phyloP scores from a whole-genome alignment of 106 monocot species.

The Hemerocallis citrina region DNA sequence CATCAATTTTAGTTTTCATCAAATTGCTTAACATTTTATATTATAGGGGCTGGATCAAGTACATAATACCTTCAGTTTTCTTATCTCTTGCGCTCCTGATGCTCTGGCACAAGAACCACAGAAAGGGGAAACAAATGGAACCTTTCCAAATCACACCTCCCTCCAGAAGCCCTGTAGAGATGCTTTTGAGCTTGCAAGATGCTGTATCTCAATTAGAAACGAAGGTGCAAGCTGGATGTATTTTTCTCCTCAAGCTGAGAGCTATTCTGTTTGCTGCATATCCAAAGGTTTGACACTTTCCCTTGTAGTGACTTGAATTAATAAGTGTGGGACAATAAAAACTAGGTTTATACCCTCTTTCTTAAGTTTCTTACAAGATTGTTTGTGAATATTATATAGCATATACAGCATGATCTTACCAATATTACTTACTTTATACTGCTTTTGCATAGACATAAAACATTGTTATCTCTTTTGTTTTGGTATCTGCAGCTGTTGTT shows the following conservation, averaged over 20 bases:
- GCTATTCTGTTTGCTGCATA: constrained; percentile 65
- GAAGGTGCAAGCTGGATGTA: constrained; percentile 58
- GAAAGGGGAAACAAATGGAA: constrained; percentile 44
- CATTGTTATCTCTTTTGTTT: no score
- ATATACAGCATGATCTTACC: not conserved
- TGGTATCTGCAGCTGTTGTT: no score
- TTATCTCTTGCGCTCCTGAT: constrained; percentile 39
- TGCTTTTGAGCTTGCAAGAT: constrained; percentile 74
- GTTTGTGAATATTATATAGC: not conserved
- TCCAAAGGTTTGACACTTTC: constrained; percentile 57
- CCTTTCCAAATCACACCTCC: constrained; percentile 62
- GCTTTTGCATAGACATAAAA: not conserved
- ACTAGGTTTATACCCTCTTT: not conserved
- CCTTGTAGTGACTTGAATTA: not conserved
- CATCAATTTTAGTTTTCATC: no score
- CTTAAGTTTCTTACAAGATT: not conserved
- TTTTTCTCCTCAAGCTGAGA: constrained; percentile 87
- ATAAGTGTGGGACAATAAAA: not conserved
- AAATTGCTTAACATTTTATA: no score
- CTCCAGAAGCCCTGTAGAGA: constrained; percentile 65
- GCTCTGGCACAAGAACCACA: constrained; percentile 64
- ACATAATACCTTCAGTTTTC: constrained; percentile 42
- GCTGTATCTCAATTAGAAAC: constrained; percentile 67
- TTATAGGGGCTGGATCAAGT: constrained; percentile 80
- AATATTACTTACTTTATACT: not conserved